These are phyloP conservation scores for Paxillus involutus DNA, from an alignment of 768 basidiomycete genomes.

Conservation along the genomic window DNA sequence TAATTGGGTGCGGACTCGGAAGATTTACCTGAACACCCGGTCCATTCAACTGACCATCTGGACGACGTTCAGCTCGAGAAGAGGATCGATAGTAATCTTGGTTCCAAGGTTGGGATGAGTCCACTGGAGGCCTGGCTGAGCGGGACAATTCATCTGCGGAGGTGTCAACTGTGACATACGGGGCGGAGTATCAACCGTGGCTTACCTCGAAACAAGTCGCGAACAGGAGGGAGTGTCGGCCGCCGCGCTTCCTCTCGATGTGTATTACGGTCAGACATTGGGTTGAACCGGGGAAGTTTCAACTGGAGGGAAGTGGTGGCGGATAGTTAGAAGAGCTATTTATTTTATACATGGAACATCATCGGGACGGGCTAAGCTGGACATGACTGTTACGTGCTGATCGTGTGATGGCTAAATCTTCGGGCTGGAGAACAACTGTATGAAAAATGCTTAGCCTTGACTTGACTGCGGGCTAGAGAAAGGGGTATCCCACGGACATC, in stretches of 20 bases:
- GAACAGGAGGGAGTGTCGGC: conserved; percentile 70
- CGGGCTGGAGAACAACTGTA: conserved; percentile 13
- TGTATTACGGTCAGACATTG: conserved; percentile 29
- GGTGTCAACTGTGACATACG: not conserved
- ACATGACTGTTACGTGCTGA: conserved; percentile 22
- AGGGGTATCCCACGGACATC: conserved; percentile 22
- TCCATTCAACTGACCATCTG: conserved; percentile 23
- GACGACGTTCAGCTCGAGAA: conserved; percentile 24
- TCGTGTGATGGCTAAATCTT: conserved; percentile 25
- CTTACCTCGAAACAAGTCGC: conserved; percentile 65
- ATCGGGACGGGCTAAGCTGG: conserved; percentile 5
- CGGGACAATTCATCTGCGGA: conserved; percentile 48
- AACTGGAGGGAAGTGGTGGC: conserved; percentile 7
- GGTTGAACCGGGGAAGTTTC: conserved; percentile 13
- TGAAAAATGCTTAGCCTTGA: conserved; percentile 28
- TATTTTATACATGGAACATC: conserved; percentile 25
- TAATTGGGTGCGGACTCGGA: not conserved
- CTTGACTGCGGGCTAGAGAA: conserved; percentile 18
- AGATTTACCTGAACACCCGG: conserved; percentile 31
- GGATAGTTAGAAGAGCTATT: not conserved
- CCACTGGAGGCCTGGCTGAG: conserved; percentile 37
- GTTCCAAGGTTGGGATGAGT: conserved; percentile 41
- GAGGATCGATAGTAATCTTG: conserved; percentile 23
- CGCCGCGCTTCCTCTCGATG: conserved; percentile 40
- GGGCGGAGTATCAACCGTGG: not conserved